Percentiles rank a stretch among this genome's conserved stretches.
Evolutionary conservation across 495 filamentous ascomycete species (phyloP).

Genomic region (Talaromyces adpressus): DNA sequence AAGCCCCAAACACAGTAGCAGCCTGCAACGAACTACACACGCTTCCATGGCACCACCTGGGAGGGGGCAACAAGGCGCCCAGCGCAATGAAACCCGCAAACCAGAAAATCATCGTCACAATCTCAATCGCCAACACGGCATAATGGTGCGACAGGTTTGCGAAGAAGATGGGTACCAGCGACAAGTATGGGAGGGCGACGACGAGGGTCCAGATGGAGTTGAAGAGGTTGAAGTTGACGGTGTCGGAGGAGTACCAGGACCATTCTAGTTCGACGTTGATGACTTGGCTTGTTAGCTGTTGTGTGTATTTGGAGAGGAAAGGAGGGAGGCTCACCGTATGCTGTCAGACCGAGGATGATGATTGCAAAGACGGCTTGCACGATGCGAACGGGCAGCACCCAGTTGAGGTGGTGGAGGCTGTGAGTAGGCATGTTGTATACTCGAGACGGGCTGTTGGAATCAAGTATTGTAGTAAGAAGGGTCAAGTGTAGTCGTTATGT

Average conservation of each 20-base stretch:
- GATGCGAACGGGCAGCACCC: slow-evolving; percentile 57
- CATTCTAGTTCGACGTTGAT: slow-evolving; percentile 23
- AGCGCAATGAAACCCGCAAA: slow-evolving; percentile 75
- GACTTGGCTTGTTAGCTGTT: background rate
- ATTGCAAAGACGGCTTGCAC: slow-evolving; percentile 59
- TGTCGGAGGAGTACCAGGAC: slow-evolving; percentile 28
- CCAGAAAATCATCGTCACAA: slow-evolving; percentile 79
- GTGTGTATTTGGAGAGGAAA: too few species aligned
- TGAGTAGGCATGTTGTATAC: slow-evolving; percentile 1
- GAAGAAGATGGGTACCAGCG: slow-evolving; percentile 53
- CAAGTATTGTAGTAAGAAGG: background rate
- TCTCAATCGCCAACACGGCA: slow-evolving; percentile 57
- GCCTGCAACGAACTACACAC: slow-evolving; percentile 45
- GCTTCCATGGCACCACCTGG: slow-evolving; percentile 35
- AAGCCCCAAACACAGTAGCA: slow-evolving; percentile 45
- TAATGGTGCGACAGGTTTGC: slow-evolving; percentile 51
- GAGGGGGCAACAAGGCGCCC: slow-evolving; percentile 49
- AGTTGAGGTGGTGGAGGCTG: slow-evolving; percentile 14
- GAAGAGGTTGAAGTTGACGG: slow-evolving; percentile 69
- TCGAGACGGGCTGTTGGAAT: background rate
- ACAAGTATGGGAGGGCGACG: slow-evolving; percentile 58
- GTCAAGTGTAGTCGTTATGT: background rate
- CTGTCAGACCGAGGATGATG: slow-evolving; percentile 63
- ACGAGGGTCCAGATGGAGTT: slow-evolving; percentile 62
- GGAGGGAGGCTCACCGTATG: slow-evolving; percentile 52